Evolutionary conservation across 208 protist genomes (phyloP).

Genomic region (Herpetomonas tarakana): DNA sequence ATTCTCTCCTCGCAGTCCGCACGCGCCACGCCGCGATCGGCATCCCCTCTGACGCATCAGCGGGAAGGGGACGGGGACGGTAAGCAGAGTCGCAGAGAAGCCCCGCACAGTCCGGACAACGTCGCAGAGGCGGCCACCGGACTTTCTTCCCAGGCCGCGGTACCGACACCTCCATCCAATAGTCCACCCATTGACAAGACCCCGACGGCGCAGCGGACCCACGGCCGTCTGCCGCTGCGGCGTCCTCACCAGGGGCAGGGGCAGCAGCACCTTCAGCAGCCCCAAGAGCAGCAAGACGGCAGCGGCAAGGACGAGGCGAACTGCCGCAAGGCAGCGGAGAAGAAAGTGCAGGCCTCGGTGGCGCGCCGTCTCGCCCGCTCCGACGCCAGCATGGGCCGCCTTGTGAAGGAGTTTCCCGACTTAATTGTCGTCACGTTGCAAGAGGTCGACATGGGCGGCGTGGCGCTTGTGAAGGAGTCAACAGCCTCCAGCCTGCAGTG

Average conservation of each 20-base stretch:
- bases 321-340: background rate
- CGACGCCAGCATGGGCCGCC: background rate
- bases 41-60: background rate
- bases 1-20: slow-evolving; percentile 4
- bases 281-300: background rate
- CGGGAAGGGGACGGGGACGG: too few relatives aligned
- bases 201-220: slow-evolving; percentile 4
- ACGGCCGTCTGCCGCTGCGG: slow-evolving; percentile 7
- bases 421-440: slow-evolving; percentile 77
- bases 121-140: too few relatives aligned
- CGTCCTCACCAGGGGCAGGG: slow-evolving; percentile 6
- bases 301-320: background rate
- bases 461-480: slow-evolving; percentile 69
- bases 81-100: too few relatives aligned
- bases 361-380: background rate
- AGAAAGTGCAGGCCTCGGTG: background rate
- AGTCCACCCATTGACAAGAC: background rate
- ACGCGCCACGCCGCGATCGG: background rate
- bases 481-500: slow-evolving; percentile 57
- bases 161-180: background rate
- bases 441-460: slow-evolving; percentile 82
- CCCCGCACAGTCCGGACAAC: background rate
- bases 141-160: background rate
- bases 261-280: slow-evolving; percentile 9
- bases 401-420: slow-evolving; percentile 60